Evolutionary conservation across 208 protist genomes (phyloP).

Genomic region (Porcisia hertigi): DNA sequence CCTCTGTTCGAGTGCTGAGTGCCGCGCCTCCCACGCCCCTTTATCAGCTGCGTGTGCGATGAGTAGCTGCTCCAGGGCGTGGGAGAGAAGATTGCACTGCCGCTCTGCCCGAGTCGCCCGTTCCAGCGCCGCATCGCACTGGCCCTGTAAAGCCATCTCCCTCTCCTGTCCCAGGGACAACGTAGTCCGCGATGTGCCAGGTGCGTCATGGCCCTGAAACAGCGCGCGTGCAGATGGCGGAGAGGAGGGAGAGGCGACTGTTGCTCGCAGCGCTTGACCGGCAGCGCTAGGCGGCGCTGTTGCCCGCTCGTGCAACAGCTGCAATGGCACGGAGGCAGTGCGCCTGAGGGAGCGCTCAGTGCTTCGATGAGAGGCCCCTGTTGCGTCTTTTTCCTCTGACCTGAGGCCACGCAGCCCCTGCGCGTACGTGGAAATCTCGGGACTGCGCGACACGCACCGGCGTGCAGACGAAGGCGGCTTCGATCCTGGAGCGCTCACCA

Average conservation of each 20-base stretch:
- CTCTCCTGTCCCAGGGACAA: not conserved
- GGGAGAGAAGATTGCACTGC: constrained; percentile 27
- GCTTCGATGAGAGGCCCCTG: constrained; percentile 7
- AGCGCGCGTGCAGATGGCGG: constrained; percentile 31
- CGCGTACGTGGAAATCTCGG: constrained; percentile 3
- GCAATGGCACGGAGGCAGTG: constrained; percentile 7
- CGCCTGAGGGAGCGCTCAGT: constrained; percentile 17
- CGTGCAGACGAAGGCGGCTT: constrained; percentile 21
- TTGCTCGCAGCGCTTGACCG: not conserved
- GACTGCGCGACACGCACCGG: constrained; percentile 16
- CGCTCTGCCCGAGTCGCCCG: constrained; percentile 25
- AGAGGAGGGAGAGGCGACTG: constrained; percentile 13
- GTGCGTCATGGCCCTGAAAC: constrained; percentile 23
- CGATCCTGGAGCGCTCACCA: constrained; percentile 48
- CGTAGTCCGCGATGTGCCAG: constrained; percentile 4
- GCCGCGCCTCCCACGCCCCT: constrained; percentile 17
- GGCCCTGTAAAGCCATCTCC: constrained; percentile 10
- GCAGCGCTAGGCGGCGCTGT: constrained; percentile 2
- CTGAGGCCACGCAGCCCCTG: not conserved
- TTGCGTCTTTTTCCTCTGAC: constrained; percentile 3
- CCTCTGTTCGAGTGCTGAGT: constrained; percentile 26
- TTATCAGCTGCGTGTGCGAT: constrained; percentile 24
- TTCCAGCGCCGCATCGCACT: constrained; percentile 24
- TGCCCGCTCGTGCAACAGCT: constrained; percentile 1
- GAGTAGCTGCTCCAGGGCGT: constrained; percentile 28